phyloP scores from a whole-genome alignment of 345 rosid genomes.

The Lumnitzera littorea region DNA sequence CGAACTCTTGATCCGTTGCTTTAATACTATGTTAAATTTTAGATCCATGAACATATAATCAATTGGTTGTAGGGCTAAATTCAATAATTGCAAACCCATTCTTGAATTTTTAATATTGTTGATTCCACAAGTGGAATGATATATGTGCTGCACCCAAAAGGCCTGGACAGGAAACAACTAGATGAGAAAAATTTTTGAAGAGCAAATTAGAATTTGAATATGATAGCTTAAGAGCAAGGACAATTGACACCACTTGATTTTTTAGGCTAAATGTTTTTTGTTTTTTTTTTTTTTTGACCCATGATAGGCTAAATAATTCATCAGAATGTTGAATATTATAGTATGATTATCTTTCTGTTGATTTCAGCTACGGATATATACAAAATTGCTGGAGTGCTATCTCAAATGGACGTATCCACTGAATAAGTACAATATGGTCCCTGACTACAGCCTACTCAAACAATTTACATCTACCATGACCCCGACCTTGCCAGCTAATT shows the following conservation, averaged over 20 bases:
- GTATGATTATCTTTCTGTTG: background rate
- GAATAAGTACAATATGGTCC: slow-evolving; percentile 22
- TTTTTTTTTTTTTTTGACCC: too few relatives aligned
- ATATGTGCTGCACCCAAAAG: too few relatives aligned
- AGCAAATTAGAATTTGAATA: too few relatives aligned
- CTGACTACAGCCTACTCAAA: slow-evolving; percentile 15
- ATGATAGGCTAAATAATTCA: background rate
- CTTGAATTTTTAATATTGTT: too few relatives aligned
- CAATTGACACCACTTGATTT: background rate
- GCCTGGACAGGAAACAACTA: too few relatives aligned
- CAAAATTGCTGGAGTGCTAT: slow-evolving; percentile 18
- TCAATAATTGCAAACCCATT: too few relatives aligned
- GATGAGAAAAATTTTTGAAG: too few relatives aligned
- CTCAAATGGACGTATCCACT: slow-evolving; percentile 19
- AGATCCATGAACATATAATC: too few relatives aligned
- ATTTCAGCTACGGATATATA: slow-evolving; percentile 20
- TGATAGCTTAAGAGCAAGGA: too few relatives aligned
- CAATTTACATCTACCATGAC: slow-evolving; percentile 17
- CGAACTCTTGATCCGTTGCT: too few relatives aligned
- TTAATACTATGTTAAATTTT: too few relatives aligned
- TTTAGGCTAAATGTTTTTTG: background rate
- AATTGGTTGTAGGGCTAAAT: background rate
- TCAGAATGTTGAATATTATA: background rate
- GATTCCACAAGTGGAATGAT: too few relatives aligned
- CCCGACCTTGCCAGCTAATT: slow-evolving; percentile 19